phyloP scores from a whole-genome alignment of 768 basidiomycete species.

The Sarcodon sp. region DNA sequence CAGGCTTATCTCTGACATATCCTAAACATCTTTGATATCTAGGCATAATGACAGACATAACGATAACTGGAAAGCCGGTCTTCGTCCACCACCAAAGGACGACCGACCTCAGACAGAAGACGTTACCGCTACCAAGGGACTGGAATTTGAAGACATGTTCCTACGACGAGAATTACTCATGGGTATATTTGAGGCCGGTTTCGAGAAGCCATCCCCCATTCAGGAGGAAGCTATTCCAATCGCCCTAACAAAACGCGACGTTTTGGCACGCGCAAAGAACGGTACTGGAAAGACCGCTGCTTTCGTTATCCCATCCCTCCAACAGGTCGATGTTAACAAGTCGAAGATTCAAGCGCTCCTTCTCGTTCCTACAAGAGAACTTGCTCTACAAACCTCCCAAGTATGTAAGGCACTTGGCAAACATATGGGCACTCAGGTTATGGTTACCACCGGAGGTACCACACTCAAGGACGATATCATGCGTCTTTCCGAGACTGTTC shows the following conservation, averaged over 20 bases:
- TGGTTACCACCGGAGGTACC: conserved; percentile 98
- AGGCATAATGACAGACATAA: conserved; percentile 3
- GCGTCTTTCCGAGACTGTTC: conserved; percentile 78
- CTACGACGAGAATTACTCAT: conserved; percentile 92
- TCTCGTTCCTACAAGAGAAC: conserved; percentile 96
- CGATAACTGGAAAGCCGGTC: conserved; percentile 57
- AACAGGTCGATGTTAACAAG: conserved; percentile 76
- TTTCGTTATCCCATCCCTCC: conserved; percentile 94
- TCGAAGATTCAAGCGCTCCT: conserved; percentile 92
- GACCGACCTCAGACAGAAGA: conserved; percentile 93
- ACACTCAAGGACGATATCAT: conserved; percentile 97
- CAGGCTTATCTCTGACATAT: background rate
- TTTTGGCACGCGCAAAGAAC: conserved; percentile 93
- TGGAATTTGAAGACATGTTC: conserved; percentile 92
- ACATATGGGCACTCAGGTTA: conserved; percentile 91
- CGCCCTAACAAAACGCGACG: conserved; percentile 85
- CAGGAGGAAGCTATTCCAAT: conserved; percentile 98
- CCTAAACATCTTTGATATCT: background rate
- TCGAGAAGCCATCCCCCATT: conserved; percentile 93
- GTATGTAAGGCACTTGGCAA: conserved; percentile 96
- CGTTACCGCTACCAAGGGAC: conserved; percentile 86
- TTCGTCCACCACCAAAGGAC: conserved; percentile 85
- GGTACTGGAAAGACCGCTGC: conserved; percentile 98
- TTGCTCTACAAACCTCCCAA: conserved; percentile 97
- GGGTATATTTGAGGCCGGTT: conserved; percentile 99